Conservation (phyloP, 805 yeast genomes). For the Millerozyma miso region DNA sequence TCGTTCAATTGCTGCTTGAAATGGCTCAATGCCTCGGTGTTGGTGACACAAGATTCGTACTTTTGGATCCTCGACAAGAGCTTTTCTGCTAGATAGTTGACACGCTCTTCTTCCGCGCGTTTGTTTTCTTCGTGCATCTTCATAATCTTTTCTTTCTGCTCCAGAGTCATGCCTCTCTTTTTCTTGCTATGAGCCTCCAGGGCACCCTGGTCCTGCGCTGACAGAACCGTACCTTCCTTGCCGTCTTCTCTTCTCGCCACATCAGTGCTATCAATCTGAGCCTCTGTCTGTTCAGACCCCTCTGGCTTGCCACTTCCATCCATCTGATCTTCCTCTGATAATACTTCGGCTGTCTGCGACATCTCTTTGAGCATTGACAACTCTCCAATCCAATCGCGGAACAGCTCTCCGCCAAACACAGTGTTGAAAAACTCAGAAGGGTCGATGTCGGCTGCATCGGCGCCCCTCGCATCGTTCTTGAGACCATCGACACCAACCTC, state of each 20-base stretch:
- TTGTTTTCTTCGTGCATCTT: conserved; percentile 53
- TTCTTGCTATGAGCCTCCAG: conserved; percentile 20
- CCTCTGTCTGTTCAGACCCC: conserved; percentile 5
- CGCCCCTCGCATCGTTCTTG: conserved; percentile 60
- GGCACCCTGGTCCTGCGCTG: conserved; percentile 5
- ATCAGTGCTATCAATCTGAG: conserved; percentile 4
- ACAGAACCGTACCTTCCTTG: conserved; percentile 6
- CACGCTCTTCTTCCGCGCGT: conserved; percentile 45
- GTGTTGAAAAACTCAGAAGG: conserved; percentile 79
- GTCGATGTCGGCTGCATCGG: conserved; percentile 67
- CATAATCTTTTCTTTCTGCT: conserved; percentile 46
- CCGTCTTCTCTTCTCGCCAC: conserved; percentile 9
- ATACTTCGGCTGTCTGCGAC: conserved; percentile 54
- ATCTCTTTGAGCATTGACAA: conserved; percentile 68
- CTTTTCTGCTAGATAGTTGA: conserved; percentile 46
- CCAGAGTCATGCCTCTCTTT: conserved; percentile 25
- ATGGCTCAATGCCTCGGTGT: conserved; percentile 54
- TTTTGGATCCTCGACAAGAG: conserved; percentile 46
- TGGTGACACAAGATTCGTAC: conserved; percentile 56
- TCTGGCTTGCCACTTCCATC: conserved; percentile 10
- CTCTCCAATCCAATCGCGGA: conserved; percentile 84
- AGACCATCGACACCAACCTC: conserved; percentile 60
- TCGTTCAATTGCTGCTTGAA: conserved; percentile 49
- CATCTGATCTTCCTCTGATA: conserved; percentile 36
- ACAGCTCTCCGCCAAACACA: conserved; percentile 83